Base-by-base conservation (phyloP, 345 rosid species). In the Eucalyptus cloeziana region DNA sequence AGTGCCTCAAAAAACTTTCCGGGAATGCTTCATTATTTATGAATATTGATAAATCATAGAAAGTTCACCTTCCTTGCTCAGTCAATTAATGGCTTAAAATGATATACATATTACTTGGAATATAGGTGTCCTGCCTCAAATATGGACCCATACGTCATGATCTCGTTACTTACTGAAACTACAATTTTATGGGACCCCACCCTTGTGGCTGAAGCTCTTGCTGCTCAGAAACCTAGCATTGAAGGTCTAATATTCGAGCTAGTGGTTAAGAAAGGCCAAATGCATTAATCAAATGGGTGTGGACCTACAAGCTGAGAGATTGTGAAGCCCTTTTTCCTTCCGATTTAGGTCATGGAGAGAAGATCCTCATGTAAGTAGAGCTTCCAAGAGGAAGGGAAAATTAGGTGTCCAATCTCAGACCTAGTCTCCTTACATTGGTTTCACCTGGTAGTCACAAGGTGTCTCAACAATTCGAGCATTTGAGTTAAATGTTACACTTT, bases 61-160 rank as follows among this genome's bases (percentile, higher is more conserved):
- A 51, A 51, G 54, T 51, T 16, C 54, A 16, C 54, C 56, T 17
- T 6, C 56, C 56, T 51, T 51, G 22, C 56, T 7, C 1, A 51
- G 54, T 21, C 5, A 21, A 8, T 54, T 54, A 21, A 54, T 21
- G 25, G 12, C 43, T 67, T 15, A 31, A 67, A 67, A 17, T 49
- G 89, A 16, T 56, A 49, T 51, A 87, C 60, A 97, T 98, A 99
- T 90, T 96, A 96, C 93, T 92, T 96, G 94, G 98, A 97, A 91
- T 97, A 94, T 54, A 33, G 98, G 45, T 95, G 96, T 52, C 99
- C 99, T 49, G 94, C 97, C 69, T 96, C 98, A 40, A 97, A 95
- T 94, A 96, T 97, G 99, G 97, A 96, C 89, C 98, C 99, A 8
- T 94, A 93, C 85, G 89, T 94, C 22, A 96, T 96, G 93, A 96